These are phyloP conservation scores for Candida methanosorbosa DNA, from an alignment of 805 yeast species.

Conservation along the genomic window DNA sequence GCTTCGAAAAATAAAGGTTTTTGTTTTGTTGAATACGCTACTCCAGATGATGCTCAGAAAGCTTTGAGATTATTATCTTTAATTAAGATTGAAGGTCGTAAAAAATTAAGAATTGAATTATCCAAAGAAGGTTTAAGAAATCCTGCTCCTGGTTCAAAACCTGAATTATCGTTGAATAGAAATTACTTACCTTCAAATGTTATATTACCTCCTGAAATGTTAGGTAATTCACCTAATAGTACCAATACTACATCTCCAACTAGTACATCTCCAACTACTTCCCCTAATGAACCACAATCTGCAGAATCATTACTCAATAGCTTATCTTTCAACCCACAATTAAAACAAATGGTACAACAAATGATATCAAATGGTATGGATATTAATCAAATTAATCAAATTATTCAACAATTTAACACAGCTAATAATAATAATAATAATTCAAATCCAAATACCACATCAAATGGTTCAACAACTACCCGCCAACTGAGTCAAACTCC, in stretches of 20 bases:
- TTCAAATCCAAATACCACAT: neutral
- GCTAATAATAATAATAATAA: slow-evolving; percentile 6
- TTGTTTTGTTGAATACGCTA: slow-evolving; percentile 51
- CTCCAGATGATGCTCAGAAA: slow-evolving; percentile 42
- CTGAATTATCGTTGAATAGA: slow-evolving; percentile 35
- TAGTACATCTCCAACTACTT: slow-evolving; percentile 1
- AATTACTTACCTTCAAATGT: slow-evolving; percentile 48
- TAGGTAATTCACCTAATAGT: slow-evolving; percentile 1
- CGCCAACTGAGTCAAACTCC: slow-evolving; percentile 2
- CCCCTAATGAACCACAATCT: slow-evolving; percentile 4
- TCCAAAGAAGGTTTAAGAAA: slow-evolving; percentile 52
- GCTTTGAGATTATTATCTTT: slow-evolving; percentile 38
- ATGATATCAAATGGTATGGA: slow-evolving; percentile 28
- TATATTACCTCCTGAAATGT: slow-evolving; percentile 44
- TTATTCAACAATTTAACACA: slow-evolving; percentile 19
- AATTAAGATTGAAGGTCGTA: slow-evolving; percentile 35
- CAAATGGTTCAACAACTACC: neutral
- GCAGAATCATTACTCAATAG: slow-evolving; percentile 15
- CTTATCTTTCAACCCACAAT: slow-evolving; percentile 21
- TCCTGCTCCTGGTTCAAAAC: slow-evolving; percentile 28
- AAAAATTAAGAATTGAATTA: slow-evolving; percentile 45
- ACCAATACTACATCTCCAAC: neutral
- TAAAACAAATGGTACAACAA: slow-evolving; percentile 25
- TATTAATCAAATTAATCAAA: slow-evolving; percentile 21
- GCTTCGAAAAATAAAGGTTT: slow-evolving; percentile 58